phyloP scores from a whole-genome alignment of 441 rosid genomes.

The Dalechampia spathulata region DNA sequence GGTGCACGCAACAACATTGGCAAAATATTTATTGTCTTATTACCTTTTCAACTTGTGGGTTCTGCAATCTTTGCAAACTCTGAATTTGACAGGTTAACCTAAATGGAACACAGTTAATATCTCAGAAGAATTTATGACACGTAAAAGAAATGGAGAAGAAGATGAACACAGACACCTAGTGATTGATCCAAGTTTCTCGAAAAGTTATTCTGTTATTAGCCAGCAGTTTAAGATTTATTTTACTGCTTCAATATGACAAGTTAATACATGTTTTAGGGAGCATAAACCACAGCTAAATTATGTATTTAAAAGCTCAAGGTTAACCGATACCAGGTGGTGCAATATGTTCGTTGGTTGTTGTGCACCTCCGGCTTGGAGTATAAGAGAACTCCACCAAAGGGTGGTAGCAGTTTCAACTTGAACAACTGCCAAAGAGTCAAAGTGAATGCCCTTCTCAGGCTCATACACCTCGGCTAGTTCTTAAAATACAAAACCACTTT shows the following conservation, averaged over 20 bases:
- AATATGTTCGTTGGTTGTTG: no score
- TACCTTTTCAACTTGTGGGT: conserved; percentile 14
- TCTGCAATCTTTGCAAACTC: conserved; percentile 39
- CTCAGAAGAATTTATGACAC: conserved; percentile 14
- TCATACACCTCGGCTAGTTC: no score
- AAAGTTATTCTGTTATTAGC: not conserved
- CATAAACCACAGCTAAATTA: not conserved
- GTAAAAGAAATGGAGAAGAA: not conserved
- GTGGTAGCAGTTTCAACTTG: no score
- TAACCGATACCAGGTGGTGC: no score
- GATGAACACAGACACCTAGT: not conserved
- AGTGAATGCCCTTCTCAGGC: no score
- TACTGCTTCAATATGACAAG: not conserved
- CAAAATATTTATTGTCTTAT: not conserved
- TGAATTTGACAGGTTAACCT: conserved; percentile 47
- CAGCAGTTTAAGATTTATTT: not conserved
- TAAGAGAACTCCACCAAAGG: no score
- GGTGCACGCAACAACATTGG: not conserved
- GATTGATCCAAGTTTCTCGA: conserved; percentile 1
- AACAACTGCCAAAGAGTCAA: no score
- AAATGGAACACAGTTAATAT: conserved; percentile 10
- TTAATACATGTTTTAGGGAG: not conserved
- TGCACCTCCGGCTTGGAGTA: no score
- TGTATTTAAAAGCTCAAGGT: not conserved
- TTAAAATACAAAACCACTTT: no score